phyloP scores from a whole-genome alignment of 768 basidiomycete genomes.

The Chalciporus pseudorubinellus region DNA sequence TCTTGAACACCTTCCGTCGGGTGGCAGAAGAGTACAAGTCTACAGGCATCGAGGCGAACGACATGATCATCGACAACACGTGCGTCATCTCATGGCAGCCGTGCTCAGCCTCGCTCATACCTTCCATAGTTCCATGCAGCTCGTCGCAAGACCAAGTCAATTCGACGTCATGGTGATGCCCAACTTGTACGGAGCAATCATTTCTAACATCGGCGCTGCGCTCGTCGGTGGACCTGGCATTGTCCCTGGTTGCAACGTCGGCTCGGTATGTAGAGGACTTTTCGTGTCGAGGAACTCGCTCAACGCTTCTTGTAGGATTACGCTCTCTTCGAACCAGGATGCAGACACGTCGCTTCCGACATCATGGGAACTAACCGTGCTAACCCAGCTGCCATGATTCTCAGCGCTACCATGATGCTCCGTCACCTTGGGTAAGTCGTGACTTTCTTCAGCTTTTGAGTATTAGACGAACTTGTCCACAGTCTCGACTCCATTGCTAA shows the following conservation, averaged over 20 bases:
- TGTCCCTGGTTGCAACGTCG: conserved; percentile 97
- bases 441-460: conserved; percentile 19
- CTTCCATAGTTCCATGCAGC: conserved; percentile 84
- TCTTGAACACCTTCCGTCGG: conserved; percentile 96
- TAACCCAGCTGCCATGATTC: conserved; percentile 97
- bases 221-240: conserved; percentile 98
- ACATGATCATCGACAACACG: conserved; percentile 99
- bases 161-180: conserved; percentile 99
- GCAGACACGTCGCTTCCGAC: conserved; percentile 91
- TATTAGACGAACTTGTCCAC: conserved; percentile 7
- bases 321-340: conserved; percentile 98
- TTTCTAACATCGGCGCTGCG: conserved; percentile 97
- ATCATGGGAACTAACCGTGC: conserved; percentile 96
- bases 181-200: conserved; percentile 94
- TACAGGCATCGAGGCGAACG: conserved; percentile 87
- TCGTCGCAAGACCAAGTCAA: conserved; percentile 92
- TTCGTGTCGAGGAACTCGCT: not conserved
- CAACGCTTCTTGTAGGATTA: conserved; percentile 60
- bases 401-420: conserved; percentile 97
- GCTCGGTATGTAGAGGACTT: conserved; percentile 55
- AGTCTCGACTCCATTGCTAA: conserved; percentile 93
- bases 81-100: conserved; percentile 34
- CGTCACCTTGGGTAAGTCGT: conserved; percentile 82
- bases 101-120: not conserved
- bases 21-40: conserved; percentile 96